phyloP scores from a whole-genome alignment of 192 early-diverging fungal species.

The Coemansia sp. region DNA sequence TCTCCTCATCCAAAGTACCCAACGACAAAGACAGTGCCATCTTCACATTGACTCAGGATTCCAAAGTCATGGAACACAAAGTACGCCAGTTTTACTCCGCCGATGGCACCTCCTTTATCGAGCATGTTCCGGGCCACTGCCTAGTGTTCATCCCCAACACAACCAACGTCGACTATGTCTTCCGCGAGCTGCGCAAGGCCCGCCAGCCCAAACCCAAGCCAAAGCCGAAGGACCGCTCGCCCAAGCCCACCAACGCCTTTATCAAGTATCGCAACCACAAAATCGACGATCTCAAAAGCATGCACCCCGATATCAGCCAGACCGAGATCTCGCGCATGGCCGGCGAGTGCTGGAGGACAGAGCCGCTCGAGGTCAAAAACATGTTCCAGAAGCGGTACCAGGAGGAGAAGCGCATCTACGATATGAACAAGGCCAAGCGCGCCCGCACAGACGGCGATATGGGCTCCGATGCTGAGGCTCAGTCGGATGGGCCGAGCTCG shows the following conservation, averaged over 20 bases:
- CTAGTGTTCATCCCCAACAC: conserved; percentile 48
- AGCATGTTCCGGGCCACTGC: conserved; percentile 53
- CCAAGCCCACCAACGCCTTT: conserved; percentile 50
- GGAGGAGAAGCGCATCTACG: conserved; percentile 51
- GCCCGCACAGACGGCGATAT: conserved; percentile 20
- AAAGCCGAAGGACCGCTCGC: conserved; percentile 31
- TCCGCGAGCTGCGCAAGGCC: conserved; percentile 39
- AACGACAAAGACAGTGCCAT: conserved; percentile 6
- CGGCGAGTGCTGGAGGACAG: conserved; percentile 44
- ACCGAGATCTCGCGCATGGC: conserved; percentile 53
- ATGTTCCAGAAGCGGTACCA: conserved; percentile 30
- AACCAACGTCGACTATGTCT: conserved; percentile 18
- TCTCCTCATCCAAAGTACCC: conserved; percentile 8
- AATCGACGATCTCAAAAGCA: conserved; percentile 41
- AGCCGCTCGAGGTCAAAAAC: conserved; percentile 36
- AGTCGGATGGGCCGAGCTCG: conserved; percentile 14
- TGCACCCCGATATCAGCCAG: conserved; percentile 48
- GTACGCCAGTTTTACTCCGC: conserved; percentile 44
- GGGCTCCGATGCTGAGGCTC: conserved; percentile 25
- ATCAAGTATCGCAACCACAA: conserved; percentile 55
- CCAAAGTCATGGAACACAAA: conserved; percentile 29
- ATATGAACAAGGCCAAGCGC: conserved; percentile 51
- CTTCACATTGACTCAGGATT: conserved; percentile 16
- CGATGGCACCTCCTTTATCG: conserved; percentile 43
- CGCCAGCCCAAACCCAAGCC: conserved; percentile 26